phyloP scores from a whole-genome alignment of 306 rosid genomes.

The Fagus crenata region DNA sequence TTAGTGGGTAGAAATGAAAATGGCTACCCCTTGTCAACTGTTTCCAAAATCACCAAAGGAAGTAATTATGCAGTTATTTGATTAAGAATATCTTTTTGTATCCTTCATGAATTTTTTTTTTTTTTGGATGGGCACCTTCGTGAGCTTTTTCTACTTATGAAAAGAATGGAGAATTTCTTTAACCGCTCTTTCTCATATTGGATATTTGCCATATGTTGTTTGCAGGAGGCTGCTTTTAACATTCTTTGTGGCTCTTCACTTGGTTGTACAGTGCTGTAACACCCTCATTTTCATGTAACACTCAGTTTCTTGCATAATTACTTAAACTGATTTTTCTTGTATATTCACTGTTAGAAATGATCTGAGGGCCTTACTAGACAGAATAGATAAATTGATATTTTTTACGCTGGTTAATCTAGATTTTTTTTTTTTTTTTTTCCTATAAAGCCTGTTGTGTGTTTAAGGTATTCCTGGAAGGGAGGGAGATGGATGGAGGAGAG shows the following conservation, averaged over 20 bases:
- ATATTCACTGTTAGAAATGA: constrained; percentile 37
- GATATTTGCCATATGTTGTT: constrained; percentile 19
- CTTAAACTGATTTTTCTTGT: constrained; percentile 38
- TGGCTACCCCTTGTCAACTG: not conserved
- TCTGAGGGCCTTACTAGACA: not conserved
- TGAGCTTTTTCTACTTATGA: not conserved
- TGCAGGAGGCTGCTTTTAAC: constrained; percentile 58
- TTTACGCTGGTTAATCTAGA: not conserved
- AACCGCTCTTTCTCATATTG: not conserved
- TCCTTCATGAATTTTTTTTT: not conserved
- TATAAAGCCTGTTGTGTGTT: not conserved
- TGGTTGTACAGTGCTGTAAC: constrained; percentile 70
- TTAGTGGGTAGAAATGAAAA: not conserved
- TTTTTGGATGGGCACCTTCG: not conserved
- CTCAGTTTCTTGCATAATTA: constrained; percentile 24
- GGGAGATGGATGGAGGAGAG: not conserved
- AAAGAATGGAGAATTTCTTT: not conserved
- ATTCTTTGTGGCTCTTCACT: constrained; percentile 39
- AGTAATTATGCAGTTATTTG: not conserved
- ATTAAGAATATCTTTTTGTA: not conserved
- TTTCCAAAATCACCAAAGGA: not conserved
- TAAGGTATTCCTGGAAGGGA: not conserved
- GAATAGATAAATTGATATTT: not conserved
- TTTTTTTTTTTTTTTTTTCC: not conserved
- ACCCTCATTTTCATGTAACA: constrained; percentile 21